Evolutionary conservation across 2,329 filamentous ascomycete species (phyloP), one percentile per base, ranked within the genome.

Genomic region (Teratosphaeria epicoccoides): DNA sequence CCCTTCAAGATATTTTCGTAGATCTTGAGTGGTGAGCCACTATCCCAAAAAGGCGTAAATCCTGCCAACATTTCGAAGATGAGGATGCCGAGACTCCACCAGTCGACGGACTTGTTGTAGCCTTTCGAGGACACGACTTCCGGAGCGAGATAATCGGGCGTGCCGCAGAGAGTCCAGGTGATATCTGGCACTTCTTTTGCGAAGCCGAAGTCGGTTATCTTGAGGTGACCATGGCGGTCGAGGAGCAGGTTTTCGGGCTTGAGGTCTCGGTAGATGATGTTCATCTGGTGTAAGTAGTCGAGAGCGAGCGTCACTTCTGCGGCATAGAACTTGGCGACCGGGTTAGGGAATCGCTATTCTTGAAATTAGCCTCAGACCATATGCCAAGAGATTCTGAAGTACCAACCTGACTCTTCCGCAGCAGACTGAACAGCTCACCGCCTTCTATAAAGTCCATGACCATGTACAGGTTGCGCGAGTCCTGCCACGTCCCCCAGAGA

Each of bases 361-460:
- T 46, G n/a, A 43, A 22, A 11, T 28, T 46, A 26, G 48, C 45
- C n/a, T 43, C 9, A 24, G 11, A 22, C 9, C n/a, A 28, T 28
- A 5, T 40, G 44, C 23, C 24, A 55, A 37, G 24, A 50, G 23
- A 25, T n/a, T 20, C 6, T 3, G 46, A 2, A 28, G 12, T n/a
- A 72, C 78, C 80, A 81, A 79, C 91, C 84, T 77, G 83, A 52
- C 91, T 97, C 72, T 98, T 97, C 63, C 93, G 81, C 63, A 98
- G 75, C 63, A 98, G 73, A 60, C 91, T 97, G 70, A 98, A 98
- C 50, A 98, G 77, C 76, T 98, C 93, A 65, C 93, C 93, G 61
- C 93, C 93, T 72, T 98, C 93, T 50, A 98, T 91, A 74, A 98
- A 98, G 71, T 98, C 93, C 93, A 98, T 98, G 64, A 98, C 93